phyloP scores from a whole-genome alignment of 805 yeast species.

The Lipomyces sp. region DNA sequence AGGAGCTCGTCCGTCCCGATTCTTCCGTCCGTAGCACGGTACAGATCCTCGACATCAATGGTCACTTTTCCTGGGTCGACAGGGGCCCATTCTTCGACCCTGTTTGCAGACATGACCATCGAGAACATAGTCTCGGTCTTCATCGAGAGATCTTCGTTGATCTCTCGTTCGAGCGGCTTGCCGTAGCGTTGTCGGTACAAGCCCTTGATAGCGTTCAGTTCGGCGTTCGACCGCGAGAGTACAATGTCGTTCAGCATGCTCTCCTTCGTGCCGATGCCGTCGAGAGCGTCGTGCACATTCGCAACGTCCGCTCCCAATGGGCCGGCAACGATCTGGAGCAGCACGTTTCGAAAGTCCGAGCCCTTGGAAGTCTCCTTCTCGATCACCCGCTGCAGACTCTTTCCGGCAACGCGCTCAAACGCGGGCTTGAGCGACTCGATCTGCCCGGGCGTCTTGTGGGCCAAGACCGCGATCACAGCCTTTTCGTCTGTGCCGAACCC shows the following conservation, averaged over 20 bases:
- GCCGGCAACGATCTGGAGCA: conserved; percentile 24
- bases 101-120: conserved; percentile 22
- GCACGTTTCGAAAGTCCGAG: conserved; percentile 23
- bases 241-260: conserved; percentile 28
- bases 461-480: conserved; percentile 23
- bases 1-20: conserved; percentile 29
- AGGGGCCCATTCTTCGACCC: conserved; percentile 26
- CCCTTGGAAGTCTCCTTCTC: conserved; percentile 27
- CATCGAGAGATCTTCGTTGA: conserved; percentile 28
- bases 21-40: conserved; percentile 23
- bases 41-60: conserved; percentile 26
- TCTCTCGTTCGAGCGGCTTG: conserved; percentile 19
- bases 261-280: conserved; percentile 30
- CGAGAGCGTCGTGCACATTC: conserved; percentile 22
- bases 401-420: conserved; percentile 20
- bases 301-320: conserved; percentile 30
- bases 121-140: conserved; percentile 28
- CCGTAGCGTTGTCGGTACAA: conserved; percentile 23
- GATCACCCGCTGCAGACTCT: conserved; percentile 20
- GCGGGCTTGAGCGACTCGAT: conserved; percentile 21
- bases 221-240: conserved; percentile 27
- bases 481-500: conserved; percentile 33
- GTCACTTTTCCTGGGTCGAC: conserved; percentile 18
- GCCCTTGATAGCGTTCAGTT: conserved; percentile 26
- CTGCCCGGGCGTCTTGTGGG: conserved; percentile 23